Conservation (phyloP, 768 basidiomycete genomes). For the Tylopilus subfusipes region DNA sequence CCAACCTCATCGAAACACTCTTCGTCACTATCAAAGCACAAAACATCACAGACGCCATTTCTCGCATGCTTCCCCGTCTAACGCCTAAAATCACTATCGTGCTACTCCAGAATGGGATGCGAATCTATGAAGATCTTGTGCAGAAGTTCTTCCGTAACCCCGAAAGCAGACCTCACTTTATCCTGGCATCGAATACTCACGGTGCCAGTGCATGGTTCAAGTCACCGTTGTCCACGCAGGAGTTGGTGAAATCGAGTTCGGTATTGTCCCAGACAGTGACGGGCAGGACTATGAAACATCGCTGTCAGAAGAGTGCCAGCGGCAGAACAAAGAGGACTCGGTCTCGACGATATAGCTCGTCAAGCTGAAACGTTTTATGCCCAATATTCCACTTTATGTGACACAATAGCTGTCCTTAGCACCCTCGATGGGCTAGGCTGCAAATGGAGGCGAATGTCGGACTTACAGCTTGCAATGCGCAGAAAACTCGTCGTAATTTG, state of each 20-base stretch:
- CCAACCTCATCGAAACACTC: slow-evolving; percentile 62
- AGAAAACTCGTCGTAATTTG: slow-evolving; percentile 81
- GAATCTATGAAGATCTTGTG: slow-evolving; percentile 78
- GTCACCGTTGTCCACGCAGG: slow-evolving; percentile 60
- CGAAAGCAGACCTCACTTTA: slow-evolving; percentile 73
- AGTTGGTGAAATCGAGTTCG: slow-evolving; percentile 70
- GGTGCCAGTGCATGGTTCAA: slow-evolving; percentile 69
- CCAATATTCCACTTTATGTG: slow-evolving; percentile 59
- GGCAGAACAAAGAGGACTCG: slow-evolving; percentile 38
- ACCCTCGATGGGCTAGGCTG: slow-evolving; percentile 54
- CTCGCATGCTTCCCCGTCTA: slow-evolving; percentile 59
- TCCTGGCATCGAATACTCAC: slow-evolving; percentile 80
- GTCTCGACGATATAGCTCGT: slow-evolving; percentile 51
- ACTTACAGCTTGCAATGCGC: slow-evolving; percentile 66
- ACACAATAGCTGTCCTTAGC: slow-evolving; percentile 64
- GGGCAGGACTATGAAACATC: slow-evolving; percentile 64
- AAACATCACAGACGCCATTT: slow-evolving; percentile 55
- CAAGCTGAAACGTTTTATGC: slow-evolving; percentile 32
- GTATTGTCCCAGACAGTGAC: slow-evolving; percentile 65
- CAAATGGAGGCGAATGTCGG: slow-evolving; percentile 60
- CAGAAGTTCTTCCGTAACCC: slow-evolving; percentile 68
- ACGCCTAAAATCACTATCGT: slow-evolving; percentile 73
- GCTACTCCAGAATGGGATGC: slow-evolving; percentile 94
- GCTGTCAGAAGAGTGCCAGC: slow-evolving; percentile 34
- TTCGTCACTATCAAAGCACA: slow-evolving; percentile 81